Base-by-base conservation (phyloP, 345 rosid genomes). In the Crucihimalaya himalaica region DNA sequence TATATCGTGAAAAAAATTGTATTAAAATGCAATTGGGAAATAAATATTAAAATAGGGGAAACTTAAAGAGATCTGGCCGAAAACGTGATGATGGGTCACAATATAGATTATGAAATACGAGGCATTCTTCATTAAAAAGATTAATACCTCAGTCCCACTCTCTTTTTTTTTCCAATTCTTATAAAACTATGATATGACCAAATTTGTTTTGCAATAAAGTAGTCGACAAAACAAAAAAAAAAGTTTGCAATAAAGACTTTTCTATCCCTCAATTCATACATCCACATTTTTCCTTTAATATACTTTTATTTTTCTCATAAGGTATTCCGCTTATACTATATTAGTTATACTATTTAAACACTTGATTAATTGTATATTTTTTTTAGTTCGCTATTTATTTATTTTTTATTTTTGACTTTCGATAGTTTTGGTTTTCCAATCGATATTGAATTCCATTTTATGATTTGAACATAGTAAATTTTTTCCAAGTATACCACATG, bases 81-180 rank as follows among this genome's bases (percentile, higher is more conserved):
- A 75, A 75, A 67, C 63, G 73, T 59, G 73, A 42, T 59, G 28
- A 67, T 67, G 78, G 20, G 37, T 34, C 8, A 19, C 32, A 65
- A 12, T 14, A 65, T 34, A 65, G 11, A 31, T n/a, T 65, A 57
- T 73, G 78, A 66, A 66, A 25, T 43, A 31, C 63, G 66, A 65
- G 68, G 73, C 46, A 23, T 59, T 59, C 63, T 40, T 63, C 63
- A 53, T 63, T 63, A 16, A 28, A 20, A 58, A 55, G 10, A 8
- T 35, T 73, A 46, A 45, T 2, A 43, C 23, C 27, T 1, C 40
- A 39, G 21, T 25, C 60, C 72, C 68, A 58, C 68, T 19, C 58
- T 57, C 16, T 35, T 23, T 19, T 35, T 37, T 7, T 46, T 31
- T 5, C 13, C 2, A 27, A 9, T 27, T 43, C 12, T 14, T 40